Base-by-base conservation (phyloP, 495 filamentous ascomycete species). In the Neurospora sp. region DNA sequence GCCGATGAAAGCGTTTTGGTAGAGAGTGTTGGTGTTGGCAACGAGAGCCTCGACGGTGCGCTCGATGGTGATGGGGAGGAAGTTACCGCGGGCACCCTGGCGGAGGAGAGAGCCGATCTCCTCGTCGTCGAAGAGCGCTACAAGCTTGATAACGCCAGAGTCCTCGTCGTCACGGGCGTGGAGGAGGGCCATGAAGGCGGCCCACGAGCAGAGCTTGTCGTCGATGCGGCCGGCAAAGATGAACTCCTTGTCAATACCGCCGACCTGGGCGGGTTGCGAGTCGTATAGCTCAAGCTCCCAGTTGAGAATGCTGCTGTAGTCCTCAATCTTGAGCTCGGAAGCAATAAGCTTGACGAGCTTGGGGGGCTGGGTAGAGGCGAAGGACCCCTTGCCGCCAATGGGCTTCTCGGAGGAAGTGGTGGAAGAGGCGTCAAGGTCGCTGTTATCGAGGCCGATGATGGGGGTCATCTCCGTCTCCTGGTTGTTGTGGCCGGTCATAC, bases 221-320 rank as follows among this genome's bases (percentile, higher is more conserved):
- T 99, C 96, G 76, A 99, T 94, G 65, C 96, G 91, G 71, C 94
- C 93, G 65, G 92, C 96, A 75, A 95, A 98, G 80, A 99, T 95
- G 82, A 99, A 89, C 75, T 98, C 96, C 79, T 93, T 94, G 76
- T 96, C 93, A 48, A 99, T 77, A 14, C 96, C 96, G 73, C 94
- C 93, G 31, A 94, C 84, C 39, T 89, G 88, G 18, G 93, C 95
- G 9, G 94, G 93, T 78, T 97, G 94, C 9, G 87, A 90, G 81
- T 99, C 96, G 78, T 90, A 99, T 40, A 99, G 90, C 81, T 99
- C 96, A n/a, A 98, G 88, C 77, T 99, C 96, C 96, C 96, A 99
- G 81, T 93, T 95, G 37, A 98, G 82, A 73, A 99, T 97, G 70
- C 84, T 88, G 80, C 82, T 83, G 82, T 85, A 85, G 77, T 94